These are phyloP conservation scores for Angomonas deanei DNA, from an alignment of 208 protist species.

Conservation along the genomic window DNA sequence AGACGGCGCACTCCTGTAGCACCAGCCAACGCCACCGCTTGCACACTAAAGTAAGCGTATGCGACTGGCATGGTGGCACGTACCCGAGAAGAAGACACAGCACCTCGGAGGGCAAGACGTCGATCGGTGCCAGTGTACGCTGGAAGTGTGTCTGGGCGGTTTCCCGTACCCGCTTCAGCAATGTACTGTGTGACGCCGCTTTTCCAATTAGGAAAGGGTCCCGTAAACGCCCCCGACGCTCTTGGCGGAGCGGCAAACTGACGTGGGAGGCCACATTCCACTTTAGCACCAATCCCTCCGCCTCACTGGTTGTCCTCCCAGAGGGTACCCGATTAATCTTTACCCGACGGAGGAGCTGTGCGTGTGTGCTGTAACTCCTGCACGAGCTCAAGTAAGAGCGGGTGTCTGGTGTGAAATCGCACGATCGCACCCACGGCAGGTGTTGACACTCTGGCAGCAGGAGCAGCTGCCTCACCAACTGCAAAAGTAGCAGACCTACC, in stretches of 20 bases:
- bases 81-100: constrained; percentile 25
- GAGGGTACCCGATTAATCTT: too few species aligned
- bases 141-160: too few species aligned
- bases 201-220: background rate
- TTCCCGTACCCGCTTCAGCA: too few species aligned
- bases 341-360: too few species aligned
- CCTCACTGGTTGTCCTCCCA: background rate
- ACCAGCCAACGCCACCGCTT: constrained; percentile 19
- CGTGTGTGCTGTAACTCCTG: too few species aligned
- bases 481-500: too few species aligned
- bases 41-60: constrained; percentile 24
- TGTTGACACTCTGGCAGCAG: too few species aligned
- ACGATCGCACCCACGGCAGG: too few species aligned
- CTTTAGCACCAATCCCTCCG: background rate
- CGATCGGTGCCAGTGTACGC: background rate
- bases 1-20: background rate
- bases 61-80: constrained; percentile 25
- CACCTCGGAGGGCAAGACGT: constrained; percentile 17
- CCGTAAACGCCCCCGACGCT: background rate
- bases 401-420: too few species aligned
- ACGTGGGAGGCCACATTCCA: background rate
- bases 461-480: too few species aligned
- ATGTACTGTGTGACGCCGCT: background rate
- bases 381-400: too few species aligned
- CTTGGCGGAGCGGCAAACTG: background rate